phyloP scores from a whole-genome alignment of 78 protist genomes.

The Guillardia theta region DNA sequence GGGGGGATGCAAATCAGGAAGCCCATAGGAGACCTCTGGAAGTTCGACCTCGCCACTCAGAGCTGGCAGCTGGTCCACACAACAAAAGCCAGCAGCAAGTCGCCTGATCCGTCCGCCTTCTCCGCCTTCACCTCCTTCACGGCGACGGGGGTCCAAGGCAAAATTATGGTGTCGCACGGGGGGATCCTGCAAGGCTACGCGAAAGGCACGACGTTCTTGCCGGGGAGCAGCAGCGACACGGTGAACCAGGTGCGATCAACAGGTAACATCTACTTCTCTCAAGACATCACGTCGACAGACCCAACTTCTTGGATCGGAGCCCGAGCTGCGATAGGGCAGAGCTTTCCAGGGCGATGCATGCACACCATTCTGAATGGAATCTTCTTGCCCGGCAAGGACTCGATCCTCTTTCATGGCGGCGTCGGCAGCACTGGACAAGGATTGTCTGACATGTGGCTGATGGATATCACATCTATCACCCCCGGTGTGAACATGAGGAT shows the following conservation, averaged over 20 bases:
- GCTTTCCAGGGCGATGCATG: neutral
- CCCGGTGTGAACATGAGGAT: too few species aligned
- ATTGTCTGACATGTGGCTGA: neutral
- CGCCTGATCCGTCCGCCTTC: neutral
- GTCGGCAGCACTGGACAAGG: neutral
- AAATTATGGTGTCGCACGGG: neutral
- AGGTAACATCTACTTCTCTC: too few species aligned
- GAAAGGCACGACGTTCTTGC: too few species aligned
- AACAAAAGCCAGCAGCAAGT: too few species aligned
- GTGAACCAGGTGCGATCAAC: too few species aligned
- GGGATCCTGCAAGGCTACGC: too few species aligned
- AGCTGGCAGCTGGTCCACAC: neutral
- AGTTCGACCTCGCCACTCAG: neutral
- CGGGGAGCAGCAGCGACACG: too few species aligned
- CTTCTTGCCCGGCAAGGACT: neutral
- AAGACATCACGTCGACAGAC: too few species aligned
- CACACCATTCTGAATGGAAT: neutral
- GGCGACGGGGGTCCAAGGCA: neutral
- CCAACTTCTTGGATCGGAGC: too few species aligned
- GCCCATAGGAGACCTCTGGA: neutral
- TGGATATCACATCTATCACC: too few species aligned
- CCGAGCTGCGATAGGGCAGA: too few species aligned
- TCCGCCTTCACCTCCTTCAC: neutral
- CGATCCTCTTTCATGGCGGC: neutral
- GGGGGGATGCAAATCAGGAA: neutral